These are phyloP conservation scores for Asclepias syriaca DNA, from an alignment of 257 asterid genomes.

Conservation along the genomic window DNA sequence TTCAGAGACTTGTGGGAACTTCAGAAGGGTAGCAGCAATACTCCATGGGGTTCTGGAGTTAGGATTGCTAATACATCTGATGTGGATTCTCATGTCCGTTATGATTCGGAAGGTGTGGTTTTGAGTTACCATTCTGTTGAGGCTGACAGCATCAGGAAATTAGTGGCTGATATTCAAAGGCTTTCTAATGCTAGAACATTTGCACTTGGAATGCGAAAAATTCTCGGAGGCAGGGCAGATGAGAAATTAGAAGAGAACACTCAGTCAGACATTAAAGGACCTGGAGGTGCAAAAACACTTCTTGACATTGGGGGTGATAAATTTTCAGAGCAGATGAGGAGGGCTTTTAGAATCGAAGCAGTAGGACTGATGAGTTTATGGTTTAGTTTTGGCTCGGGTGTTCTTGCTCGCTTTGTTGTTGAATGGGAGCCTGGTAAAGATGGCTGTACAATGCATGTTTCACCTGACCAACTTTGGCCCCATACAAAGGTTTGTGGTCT, in stretches of 20 bases:
- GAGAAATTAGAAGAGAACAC: slow-evolving; percentile 64
- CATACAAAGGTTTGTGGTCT: slow-evolving; percentile 76
- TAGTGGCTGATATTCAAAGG: slow-evolving; percentile 89
- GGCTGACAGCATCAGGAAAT: slow-evolving; percentile 81
- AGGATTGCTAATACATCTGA: slow-evolving; percentile 96
- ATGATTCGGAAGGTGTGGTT: slow-evolving; percentile 92
- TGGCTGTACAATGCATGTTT: slow-evolving; percentile 98
- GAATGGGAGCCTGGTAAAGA: slow-evolving; percentile 98
- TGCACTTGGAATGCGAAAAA: slow-evolving; percentile 83
- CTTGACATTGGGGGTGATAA: slow-evolving; percentile 52
- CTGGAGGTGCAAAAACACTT: slow-evolving; percentile 46
- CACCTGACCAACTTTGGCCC: slow-evolving; percentile 99
- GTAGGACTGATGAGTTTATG: slow-evolving; percentile 97
- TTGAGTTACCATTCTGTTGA: slow-evolving; percentile 87
- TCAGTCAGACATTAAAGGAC: slow-evolving; percentile 49
- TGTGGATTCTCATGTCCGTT: slow-evolving; percentile 91
- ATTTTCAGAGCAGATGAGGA: slow-evolving; percentile 78
- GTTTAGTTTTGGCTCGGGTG: slow-evolving; percentile 96
- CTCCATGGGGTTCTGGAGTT: slow-evolving; percentile 93
- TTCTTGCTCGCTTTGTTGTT: slow-evolving; percentile 94
- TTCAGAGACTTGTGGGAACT: slow-evolving; percentile 93
- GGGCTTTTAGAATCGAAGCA: slow-evolving; percentile 89
- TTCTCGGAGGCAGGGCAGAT: slow-evolving; percentile 82
- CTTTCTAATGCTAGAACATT: slow-evolving; percentile 88
- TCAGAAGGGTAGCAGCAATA: slow-evolving; percentile 70